phyloP scores from a whole-genome alignment of 2,329 filamentous ascomycete species.

The Claviceps sp. region DNA sequence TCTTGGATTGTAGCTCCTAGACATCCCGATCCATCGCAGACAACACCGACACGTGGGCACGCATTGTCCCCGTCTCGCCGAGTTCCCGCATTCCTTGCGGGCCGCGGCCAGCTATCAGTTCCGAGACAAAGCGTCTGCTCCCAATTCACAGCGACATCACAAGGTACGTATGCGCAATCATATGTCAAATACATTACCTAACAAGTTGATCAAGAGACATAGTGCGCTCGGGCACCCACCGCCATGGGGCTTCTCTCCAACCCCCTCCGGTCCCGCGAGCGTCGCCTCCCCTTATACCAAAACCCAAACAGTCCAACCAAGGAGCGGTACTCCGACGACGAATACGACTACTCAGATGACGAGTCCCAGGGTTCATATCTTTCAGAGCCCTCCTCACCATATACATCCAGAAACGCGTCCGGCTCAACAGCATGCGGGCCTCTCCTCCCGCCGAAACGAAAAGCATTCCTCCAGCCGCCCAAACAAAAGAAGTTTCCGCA shows the following conservation, averaged over 20 bases:
- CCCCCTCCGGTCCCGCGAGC: slow-evolving; percentile 32
- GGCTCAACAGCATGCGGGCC: slow-evolving; percentile 28
- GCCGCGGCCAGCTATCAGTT: not conserved
- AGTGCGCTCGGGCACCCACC: not conserved
- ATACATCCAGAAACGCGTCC: slow-evolving; percentile 41
- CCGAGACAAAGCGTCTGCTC: not conserved
- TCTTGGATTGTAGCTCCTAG: not conserved
- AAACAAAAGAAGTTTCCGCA: slow-evolving; percentile 11
- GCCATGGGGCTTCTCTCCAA: slow-evolving; percentile 39
- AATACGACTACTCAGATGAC: slow-evolving; percentile 33
- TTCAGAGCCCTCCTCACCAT: slow-evolving; percentile 28
- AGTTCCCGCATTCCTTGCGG: slow-evolving; percentile 4
- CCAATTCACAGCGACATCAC: not conserved
- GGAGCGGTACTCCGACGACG: slow-evolving; percentile 38
- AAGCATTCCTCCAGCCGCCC: not conserved
- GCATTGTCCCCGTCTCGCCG: not conserved
- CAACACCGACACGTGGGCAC: not conserved
- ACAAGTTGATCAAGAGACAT: not conserved
- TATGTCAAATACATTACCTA: not conserved
- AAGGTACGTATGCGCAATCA: not conserved
- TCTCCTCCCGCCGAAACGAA: slow-evolving; percentile 29
- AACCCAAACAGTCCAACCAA: slow-evolving; percentile 29
- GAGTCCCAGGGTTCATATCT: slow-evolving; percentile 26
- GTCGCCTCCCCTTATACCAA: slow-evolving; percentile 39
- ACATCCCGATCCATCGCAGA: not conserved